These are phyloP conservation scores for Termitomyces sp. DNA, from an alignment of 768 basidiomycete species.

Conservation along the genomic window DNA sequence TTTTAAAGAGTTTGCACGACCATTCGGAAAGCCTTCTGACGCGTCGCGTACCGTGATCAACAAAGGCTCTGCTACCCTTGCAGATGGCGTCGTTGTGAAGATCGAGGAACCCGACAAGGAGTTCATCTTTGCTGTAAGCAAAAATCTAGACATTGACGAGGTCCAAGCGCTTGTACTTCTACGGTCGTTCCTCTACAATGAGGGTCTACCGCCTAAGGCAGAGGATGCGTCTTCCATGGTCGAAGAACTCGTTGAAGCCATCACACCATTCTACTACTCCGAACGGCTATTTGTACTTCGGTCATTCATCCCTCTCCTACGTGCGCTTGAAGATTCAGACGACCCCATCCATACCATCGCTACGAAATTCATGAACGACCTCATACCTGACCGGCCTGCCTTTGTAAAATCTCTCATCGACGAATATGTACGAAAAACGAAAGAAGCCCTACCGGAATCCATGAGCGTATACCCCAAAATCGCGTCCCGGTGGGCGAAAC, in stretches of 20 bases:
- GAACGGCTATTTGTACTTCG: slow-evolving; percentile 72
- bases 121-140: slow-evolving; percentile 65
- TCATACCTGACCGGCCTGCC: slow-evolving; percentile 58
- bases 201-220: slow-evolving; percentile 53
- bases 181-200: slow-evolving; percentile 74
- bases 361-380: slow-evolving; percentile 43
- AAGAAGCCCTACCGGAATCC: slow-evolving; percentile 39
- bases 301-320: slow-evolving; percentile 68
- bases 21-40: slow-evolving; percentile 66
- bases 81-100: slow-evolving; percentile 54
- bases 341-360: slow-evolving; percentile 54
- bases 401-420: slow-evolving; percentile 57
- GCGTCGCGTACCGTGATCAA: slow-evolving; percentile 64
- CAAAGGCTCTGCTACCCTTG: slow-evolving; percentile 60
- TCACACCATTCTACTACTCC: slow-evolving; percentile 78
- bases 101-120: slow-evolving; percentile 70
- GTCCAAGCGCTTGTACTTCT: slow-evolving; percentile 71
- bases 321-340: slow-evolving; percentile 53
- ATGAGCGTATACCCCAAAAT: slow-evolving; percentile 46
- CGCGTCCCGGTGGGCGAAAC: slow-evolving; percentile 66
- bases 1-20: slow-evolving; percentile 50
- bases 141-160: slow-evolving; percentile 71
- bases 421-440: slow-evolving; percentile 54
- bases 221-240: slow-evolving; percentile 41
- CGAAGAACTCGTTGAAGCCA: slow-evolving; percentile 58